Evolutionary conservation across 768 basidiomycete species (phyloP).

Genomic region (Trametes villosa): DNA sequence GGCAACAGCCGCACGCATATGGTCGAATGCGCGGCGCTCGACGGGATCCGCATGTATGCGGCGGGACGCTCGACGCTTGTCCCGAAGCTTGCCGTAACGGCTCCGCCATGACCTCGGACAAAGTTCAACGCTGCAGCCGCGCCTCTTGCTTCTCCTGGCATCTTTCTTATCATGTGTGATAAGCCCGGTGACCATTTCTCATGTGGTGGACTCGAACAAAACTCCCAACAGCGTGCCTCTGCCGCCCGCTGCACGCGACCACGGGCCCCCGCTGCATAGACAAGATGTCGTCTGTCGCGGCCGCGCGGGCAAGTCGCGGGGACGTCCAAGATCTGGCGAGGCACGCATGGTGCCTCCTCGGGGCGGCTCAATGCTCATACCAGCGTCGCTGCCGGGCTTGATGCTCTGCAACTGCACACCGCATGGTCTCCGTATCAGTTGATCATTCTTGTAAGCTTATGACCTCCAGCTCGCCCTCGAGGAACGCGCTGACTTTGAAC

Average conservation of each 20-base stretch:
- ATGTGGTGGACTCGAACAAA: neutral
- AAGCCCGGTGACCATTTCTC: conserved; percentile 9
- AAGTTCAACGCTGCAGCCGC: neutral
- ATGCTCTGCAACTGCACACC: conserved; percentile 7
- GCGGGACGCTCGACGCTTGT: neutral
- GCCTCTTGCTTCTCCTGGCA: conserved; percentile 7
- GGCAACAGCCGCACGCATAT: too few species aligned
- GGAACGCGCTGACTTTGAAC: conserved; percentile 5
- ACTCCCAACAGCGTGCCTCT: neutral
- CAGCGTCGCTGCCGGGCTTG: neutral
- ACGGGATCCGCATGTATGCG: neutral
- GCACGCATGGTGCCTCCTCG: conserved; percentile 3
- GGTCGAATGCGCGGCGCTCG: too few species aligned
- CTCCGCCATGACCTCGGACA: conserved; percentile 14
- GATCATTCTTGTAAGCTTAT: conserved; percentile 20
- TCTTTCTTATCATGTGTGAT: conserved; percentile 15
- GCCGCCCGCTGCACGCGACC: neutral
- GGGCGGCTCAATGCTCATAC: conserved; percentile 3
- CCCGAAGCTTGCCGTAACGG: neutral
- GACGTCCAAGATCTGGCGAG: neutral
- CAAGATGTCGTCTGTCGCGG: neutral
- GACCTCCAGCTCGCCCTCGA: neutral
- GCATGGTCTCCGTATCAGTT: conserved; percentile 21
- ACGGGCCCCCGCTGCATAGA: too few species aligned
- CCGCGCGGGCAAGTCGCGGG: too few species aligned